Evolutionary conservation across 371 early-diverging fungal genomes (phyloP).

Genomic region (Pancytospora philotis): DNA sequence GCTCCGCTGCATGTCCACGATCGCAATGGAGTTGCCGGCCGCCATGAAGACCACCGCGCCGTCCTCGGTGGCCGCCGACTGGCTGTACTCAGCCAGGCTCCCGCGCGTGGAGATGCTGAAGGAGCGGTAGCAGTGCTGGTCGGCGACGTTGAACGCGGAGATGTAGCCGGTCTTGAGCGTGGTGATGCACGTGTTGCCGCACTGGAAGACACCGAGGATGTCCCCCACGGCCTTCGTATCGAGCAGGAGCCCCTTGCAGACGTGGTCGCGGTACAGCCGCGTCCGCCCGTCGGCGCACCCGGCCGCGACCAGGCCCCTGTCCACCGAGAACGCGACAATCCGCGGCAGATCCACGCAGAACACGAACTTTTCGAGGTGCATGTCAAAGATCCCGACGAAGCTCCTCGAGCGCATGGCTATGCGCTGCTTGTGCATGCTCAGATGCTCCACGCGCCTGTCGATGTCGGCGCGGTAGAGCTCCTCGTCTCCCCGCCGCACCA

Average conservation of each 20-base stretch:
- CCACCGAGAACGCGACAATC: constrained; percentile 31
- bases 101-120: constrained; percentile 15
- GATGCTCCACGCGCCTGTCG: constrained; percentile 3
- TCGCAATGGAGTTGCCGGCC: constrained; percentile 21
- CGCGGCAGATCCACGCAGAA: constrained; percentile 29
- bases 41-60: constrained; percentile 36
- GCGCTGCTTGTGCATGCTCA: background rate
- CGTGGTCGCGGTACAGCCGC: constrained; percentile 28
- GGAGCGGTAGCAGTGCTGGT: constrained; percentile 37
- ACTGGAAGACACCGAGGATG: constrained; percentile 13
- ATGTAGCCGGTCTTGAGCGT: constrained; percentile 32
- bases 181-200: constrained; percentile 21
- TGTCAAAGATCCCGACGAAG: constrained; percentile 26
- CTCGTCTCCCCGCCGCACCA: background rate
- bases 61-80: constrained; percentile 28
- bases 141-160: constrained; percentile 40
- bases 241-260: constrained; percentile 16
- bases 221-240: constrained; percentile 25
- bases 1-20: constrained; percentile 41
- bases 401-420: constrained; percentile 19
- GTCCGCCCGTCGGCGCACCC: constrained; percentile 42
- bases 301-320: constrained; percentile 14
- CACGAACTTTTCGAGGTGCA: constrained; percentile 23
- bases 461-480: constrained; percentile 18
- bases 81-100: background rate